phyloP scores from a whole-genome alignment of 768 basidiomycete species.

The Rhodotorula toruloides region DNA sequence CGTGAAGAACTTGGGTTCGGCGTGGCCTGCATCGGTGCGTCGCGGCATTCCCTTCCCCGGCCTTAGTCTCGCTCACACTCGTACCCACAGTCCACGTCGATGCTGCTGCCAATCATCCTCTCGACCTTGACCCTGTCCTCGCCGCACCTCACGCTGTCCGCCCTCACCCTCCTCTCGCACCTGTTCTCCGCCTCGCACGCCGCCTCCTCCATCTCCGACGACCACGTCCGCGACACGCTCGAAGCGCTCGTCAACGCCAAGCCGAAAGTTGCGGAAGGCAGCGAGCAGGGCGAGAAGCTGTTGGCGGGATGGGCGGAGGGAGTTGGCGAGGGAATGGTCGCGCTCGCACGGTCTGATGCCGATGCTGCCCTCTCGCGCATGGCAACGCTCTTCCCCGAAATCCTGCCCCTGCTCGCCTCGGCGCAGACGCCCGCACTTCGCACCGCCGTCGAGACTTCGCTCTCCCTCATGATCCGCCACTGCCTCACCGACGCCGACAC shows the following conservation, averaged over 20 bases:
- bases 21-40: slow-evolving; percentile 61
- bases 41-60: neutral
- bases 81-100: slow-evolving; percentile 60
- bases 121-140: slow-evolving; percentile 79
- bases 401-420: slow-evolving; percentile 24
- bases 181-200: slow-evolving; percentile 55
- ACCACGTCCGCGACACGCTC: slow-evolving; percentile 55
- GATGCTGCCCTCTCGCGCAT: slow-evolving; percentile 16
- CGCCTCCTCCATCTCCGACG: slow-evolving; percentile 40
- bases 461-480: slow-evolving; percentile 58
- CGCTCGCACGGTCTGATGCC: slow-evolving; percentile 51
- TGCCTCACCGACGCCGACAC: slow-evolving; percentile 68
- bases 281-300: slow-evolving; percentile 59
- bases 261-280: slow-evolving; percentile 36
- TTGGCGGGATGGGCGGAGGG: slow-evolving; percentile 74
- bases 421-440: slow-evolving; percentile 32
- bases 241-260: slow-evolving; percentile 59
- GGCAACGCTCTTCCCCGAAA: slow-evolving; percentile 22
- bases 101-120: slow-evolving; percentile 66
- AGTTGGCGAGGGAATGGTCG: slow-evolving; percentile 66
- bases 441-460: slow-evolving; percentile 52
- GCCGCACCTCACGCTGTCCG: slow-evolving; percentile 78
- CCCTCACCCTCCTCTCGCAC: slow-evolving; percentile 78
- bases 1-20: slow-evolving; percentile 51
- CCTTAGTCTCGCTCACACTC: neutral